These are phyloP conservation scores for Osmanthus fragrans DNA, from an alignment of 257 asterid species.

Conservation along the genomic window DNA sequence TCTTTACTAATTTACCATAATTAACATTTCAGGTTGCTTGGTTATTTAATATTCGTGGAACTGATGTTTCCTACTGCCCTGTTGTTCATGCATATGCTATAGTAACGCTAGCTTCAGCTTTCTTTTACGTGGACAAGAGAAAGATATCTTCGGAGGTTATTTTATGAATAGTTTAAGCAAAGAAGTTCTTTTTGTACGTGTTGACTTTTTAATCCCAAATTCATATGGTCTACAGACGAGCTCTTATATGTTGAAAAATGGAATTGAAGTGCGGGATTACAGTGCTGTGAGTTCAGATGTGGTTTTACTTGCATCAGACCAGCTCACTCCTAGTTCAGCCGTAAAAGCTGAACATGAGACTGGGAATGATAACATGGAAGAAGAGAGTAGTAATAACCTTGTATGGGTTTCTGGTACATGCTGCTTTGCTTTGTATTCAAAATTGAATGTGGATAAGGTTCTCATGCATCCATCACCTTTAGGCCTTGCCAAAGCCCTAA, in stretches of 20 bases:
- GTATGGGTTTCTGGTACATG: slow-evolving; percentile 85
- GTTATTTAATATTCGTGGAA: slow-evolving; percentile 90
- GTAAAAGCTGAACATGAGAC: slow-evolving; percentile 24
- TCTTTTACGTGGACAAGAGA: slow-evolving; percentile 79
- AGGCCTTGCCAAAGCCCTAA: slow-evolving; percentile 89
- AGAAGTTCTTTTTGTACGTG: background rate
- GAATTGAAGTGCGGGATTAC: slow-evolving; percentile 73
- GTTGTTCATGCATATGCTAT: slow-evolving; percentile 93
- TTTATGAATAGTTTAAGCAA: slow-evolving; percentile 19
- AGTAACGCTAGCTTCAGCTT: slow-evolving; percentile 71
- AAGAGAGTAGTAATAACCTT: slow-evolving; percentile 44
- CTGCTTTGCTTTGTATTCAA: slow-evolving; percentile 78
- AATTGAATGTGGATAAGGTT: slow-evolving; percentile 65
- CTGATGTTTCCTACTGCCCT: slow-evolving; percentile 81
- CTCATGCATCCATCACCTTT: slow-evolving; percentile 74
- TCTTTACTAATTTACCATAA: slow-evolving; percentile 17
- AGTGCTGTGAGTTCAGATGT: slow-evolving; percentile 67
- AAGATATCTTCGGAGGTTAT: slow-evolving; percentile 83
- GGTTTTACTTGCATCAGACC: slow-evolving; percentile 67
- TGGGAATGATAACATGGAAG: slow-evolving; percentile 29
- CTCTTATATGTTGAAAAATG: slow-evolving; percentile 63
- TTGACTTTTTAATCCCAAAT: slow-evolving; percentile 21
- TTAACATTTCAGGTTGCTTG: slow-evolving; percentile 73
- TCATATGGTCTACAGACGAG: slow-evolving; percentile 49
- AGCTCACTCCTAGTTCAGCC: slow-evolving; percentile 44